These are phyloP conservation scores for Fusarium marasasianum DNA, from an alignment of 2,329 filamentous ascomycete species.

Conservation along the genomic window DNA sequence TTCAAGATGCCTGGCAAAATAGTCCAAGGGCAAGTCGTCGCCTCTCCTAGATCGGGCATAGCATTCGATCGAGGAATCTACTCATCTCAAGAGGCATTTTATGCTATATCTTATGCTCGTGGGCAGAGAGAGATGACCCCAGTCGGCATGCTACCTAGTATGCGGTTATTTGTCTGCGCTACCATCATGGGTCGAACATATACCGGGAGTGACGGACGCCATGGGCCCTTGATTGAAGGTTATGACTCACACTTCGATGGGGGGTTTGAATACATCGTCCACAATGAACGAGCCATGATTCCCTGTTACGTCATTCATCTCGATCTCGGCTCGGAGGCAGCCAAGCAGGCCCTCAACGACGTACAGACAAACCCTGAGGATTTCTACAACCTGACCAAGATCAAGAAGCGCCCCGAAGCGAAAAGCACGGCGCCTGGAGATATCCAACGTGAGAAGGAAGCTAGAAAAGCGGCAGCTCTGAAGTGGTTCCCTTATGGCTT, in stretches of 20 bases:
- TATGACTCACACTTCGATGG: constrained; percentile 53
- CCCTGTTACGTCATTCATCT: constrained; percentile 58
- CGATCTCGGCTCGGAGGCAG: constrained; percentile 50
- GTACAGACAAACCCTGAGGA: constrained; percentile 17
- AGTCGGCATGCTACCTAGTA: constrained; percentile 46
- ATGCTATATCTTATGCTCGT: constrained; percentile 50
- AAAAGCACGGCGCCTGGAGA: constrained; percentile 46
- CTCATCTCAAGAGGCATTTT: constrained; percentile 53
- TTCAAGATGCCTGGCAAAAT: constrained; percentile 51
- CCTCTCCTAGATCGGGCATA: constrained; percentile 43
- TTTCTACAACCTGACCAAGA: not conserved
- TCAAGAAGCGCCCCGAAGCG: not conserved
- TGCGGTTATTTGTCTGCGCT: constrained; percentile 57
- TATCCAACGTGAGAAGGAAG: constrained; percentile 48
- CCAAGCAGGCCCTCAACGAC: constrained; percentile 35
- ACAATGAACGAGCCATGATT: constrained; percentile 53
- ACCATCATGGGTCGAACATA: constrained; percentile 55
- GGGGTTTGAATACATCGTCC: constrained; percentile 54
- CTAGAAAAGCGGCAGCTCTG: constrained; percentile 51
- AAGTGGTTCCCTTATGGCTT: constrained; percentile 60
- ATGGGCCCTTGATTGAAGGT: constrained; percentile 39
- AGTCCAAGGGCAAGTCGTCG: constrained; percentile 11
- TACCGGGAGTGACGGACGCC: not conserved
- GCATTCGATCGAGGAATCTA: constrained; percentile 56
- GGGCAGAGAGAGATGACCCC: constrained; percentile 43